Base-by-base conservation (phyloP, 306 rosid species). In the Cicer judaicum region DNA sequence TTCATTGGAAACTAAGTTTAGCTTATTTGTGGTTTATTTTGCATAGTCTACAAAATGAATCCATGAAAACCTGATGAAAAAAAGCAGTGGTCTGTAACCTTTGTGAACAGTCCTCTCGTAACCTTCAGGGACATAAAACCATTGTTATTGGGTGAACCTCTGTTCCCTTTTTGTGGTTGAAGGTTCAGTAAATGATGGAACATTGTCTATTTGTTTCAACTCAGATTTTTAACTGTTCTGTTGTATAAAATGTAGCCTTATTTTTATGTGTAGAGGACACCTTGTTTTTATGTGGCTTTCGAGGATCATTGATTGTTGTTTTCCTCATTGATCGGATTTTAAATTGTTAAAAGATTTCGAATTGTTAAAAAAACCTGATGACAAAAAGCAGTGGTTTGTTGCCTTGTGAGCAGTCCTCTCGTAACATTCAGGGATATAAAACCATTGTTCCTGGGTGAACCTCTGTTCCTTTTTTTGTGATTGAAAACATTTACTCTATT, bases 111-210 rank as follows among this genome's bases (percentile, higher is more conserved):
- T 57, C 34, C 86, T 70, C 87, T 84, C 56, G 86, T 87, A 57
- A 71, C 52, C 68, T 59, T 83, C 87, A 87, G 92, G 96, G 73
- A 88, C 12, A 88, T 53, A 50, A 68, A 3, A 2, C 34, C 89
- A 83, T 74, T 84, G 86, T 88, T 88, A 0, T 90, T 87, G 93
- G 97, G 89, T 92, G 92, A 90, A 84, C 88, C 91, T 83, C 36
- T 81, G 75, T 84, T 85, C 55, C 14, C 56, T 47, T 5, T 36
- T 38, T 7, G 75, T 88, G 77, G 41, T 81, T 78, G 21, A 80
- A 81, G 92, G 92, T 88, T 90, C 92, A 87, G 92, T 90, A 74
- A 90, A 89, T 74, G 87, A 82, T 82, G 87, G 73, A 2, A 90
- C 80, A 84, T 78, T 29, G 5, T 29, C 36, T 3, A 3, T 10